Evolutionary conservation across 1,284 basidiomycete species (phyloP).

Genomic region (Anthracocystis walkeri): DNA sequence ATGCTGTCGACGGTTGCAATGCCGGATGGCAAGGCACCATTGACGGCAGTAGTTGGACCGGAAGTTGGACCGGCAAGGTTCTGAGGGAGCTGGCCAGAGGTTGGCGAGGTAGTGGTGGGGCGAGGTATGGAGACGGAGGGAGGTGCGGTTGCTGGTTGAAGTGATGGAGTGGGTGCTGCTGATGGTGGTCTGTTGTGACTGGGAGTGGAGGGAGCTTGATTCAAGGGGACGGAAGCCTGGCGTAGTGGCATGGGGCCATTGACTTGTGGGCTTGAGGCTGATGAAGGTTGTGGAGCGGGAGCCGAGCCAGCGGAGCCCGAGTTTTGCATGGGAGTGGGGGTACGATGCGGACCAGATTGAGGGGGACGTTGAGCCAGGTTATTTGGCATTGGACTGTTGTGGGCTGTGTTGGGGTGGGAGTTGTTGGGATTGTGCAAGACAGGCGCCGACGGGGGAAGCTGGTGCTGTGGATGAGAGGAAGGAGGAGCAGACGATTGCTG

Average conservation of each 20-base stretch:
- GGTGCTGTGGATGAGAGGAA: constrained; percentile 18
- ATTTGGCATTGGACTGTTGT: constrained; percentile 38
- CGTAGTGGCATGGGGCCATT: constrained; percentile 31
- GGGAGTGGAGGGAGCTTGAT: constrained; percentile 40
- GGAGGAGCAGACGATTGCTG: constrained; percentile 15
- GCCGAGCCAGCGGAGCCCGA: constrained; percentile 28
- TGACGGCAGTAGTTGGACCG: constrained; percentile 1
- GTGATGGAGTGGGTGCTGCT: constrained; percentile 33
- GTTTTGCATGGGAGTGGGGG: constrained; percentile 37
- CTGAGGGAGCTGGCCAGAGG: constrained; percentile 12
- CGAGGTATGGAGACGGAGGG: constrained; percentile 11
- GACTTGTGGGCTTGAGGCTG: constrained; percentile 32
- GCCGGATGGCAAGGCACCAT: constrained; percentile 11
- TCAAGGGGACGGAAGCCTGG: constrained; percentile 35
- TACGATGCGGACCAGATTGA: constrained; percentile 33
- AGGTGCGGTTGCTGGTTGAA: constrained; percentile 29
- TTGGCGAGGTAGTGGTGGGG: constrained; percentile 28
- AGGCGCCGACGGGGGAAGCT: constrained; percentile 13
- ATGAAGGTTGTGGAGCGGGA: constrained; percentile 11
- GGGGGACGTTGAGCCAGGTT: constrained; percentile 23
- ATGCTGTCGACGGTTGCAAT: constrained; percentile 13
- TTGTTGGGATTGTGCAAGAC: constrained; percentile 16
- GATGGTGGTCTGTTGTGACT: constrained; percentile 45
- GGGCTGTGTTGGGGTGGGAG: constrained; percentile 32
- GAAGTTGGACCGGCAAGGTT: neutral